A percentile compares a stretch with the other conserved stretches of the same genome.
Evolutionary conservation across 1,284 basidiomycete genomes (phyloP).

Genomic region (Heimioporus retisporus): DNA sequence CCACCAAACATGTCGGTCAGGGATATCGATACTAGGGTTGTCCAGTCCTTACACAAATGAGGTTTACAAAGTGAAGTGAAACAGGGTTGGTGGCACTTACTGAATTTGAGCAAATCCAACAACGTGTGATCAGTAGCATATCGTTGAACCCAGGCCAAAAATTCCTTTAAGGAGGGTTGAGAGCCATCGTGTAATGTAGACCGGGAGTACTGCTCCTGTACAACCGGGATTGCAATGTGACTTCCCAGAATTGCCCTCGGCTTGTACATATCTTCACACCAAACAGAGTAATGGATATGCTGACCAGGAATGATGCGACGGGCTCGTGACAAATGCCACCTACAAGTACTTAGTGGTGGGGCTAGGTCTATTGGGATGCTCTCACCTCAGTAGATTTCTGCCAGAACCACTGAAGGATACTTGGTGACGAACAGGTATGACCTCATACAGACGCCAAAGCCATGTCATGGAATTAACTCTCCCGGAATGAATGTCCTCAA

Average conservation of each 20-base stretch:
- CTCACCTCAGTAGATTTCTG: constrained; percentile 17
- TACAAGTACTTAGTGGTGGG: neutral
- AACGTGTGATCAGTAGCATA: neutral
- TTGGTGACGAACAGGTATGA: constrained; percentile 28
- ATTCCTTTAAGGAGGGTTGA: neutral
- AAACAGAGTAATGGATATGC: neutral
- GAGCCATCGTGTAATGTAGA: neutral
- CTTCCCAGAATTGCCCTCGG: neutral
- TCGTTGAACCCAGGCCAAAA: neutral
- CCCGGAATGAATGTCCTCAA: constrained; percentile 19
- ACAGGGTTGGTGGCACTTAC: neutral
- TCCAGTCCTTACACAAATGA: neutral
- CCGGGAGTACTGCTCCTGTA: neutral
- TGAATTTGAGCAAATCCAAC: neutral
- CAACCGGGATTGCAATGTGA: neutral
- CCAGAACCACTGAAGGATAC: constrained; percentile 18
- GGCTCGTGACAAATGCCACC: neutral
- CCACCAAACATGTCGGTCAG: neutral
- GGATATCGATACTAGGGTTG: neutral
- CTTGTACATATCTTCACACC: neutral
- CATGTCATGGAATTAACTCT: constrained; percentile 11
- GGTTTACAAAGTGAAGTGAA: neutral
- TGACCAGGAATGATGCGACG: neutral
- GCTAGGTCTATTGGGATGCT: neutral
- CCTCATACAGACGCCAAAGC: constrained; percentile 24